Base-by-base conservation (phyloP, 2,329 filamentous ascomycete species). In the Fusarium paranaense region DNA sequence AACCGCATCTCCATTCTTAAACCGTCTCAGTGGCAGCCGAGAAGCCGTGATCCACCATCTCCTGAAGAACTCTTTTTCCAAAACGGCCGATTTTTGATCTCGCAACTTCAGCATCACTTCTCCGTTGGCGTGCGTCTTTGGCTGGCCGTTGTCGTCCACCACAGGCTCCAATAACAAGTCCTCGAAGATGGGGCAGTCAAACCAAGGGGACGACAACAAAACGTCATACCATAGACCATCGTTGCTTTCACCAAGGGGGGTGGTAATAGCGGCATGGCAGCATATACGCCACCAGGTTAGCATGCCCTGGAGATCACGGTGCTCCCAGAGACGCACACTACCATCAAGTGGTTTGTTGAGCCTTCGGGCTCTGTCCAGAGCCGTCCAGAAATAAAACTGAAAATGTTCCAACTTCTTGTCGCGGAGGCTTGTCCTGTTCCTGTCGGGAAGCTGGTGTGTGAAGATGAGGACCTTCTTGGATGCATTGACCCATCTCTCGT, bases 201-300 rank as follows among this genome's bases (percentile, higher is more conserved):
- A 78, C 79, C 79, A 81, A 1, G 79, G 79, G 0, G 77, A 79
- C 9, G 71, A 74, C 20, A 71, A 37, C 8, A 81, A 66, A 1
- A 72, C 45, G 4, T 47, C 35, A 14, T 62, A 64, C 79, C 79
- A 81, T 18, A 78, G 61, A 30, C 79, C 77, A 25, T 80, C 77
- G 13, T 63, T 52, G 38, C 22, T 25, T 69, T 63, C 79, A n/a
- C n/a, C n/a, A n/a, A n/a, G n/a, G n/a, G n/a, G n/a, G n/a, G n/a
- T n/a, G n/a, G n/a, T n/a, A n/a, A n/a, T n/a, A n/a, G n/a, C n/a
- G n/a, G n/a, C n/a, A n/a, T n/a, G n/a, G n/a, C n/a, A n/a, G n/a
- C n/a, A n/a, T n/a, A n/a, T n/a, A n/a, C n/a, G 79, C 70, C 79
- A 81, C 79, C 77, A 81, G 65, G 68, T 61, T 45, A 81, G 70